Conservation (phyloP, 805 yeast species). For the Candida nanaspora region DNA sequence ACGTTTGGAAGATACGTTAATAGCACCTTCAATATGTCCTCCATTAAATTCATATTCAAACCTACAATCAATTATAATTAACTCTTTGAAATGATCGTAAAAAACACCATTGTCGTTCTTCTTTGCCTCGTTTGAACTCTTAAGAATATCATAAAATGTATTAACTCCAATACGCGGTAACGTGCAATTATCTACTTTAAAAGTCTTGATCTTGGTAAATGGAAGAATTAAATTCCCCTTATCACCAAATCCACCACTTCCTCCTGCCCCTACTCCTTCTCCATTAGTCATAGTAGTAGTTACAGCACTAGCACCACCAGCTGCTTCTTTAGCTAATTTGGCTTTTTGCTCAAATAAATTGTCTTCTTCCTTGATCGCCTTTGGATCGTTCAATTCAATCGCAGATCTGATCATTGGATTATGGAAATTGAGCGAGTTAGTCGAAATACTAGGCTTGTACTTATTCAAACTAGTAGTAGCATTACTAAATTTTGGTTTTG, state of each 20-base stretch:
- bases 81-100: slow-evolving; percentile 45
- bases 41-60: slow-evolving; percentile 89
- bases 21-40: slow-evolving; percentile 83
- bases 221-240: slow-evolving; percentile 15
- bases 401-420: too few relatives aligned
- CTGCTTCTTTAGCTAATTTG: too few relatives aligned
- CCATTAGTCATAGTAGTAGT: too few relatives aligned
- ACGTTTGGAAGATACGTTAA: slow-evolving; percentile 66
- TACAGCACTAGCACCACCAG: too few relatives aligned
- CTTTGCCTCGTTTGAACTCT: slow-evolving; percentile 28
- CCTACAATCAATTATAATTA: slow-evolving; percentile 75
- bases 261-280: not conserved
- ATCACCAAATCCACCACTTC: not conserved
- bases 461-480: too few relatives aligned
- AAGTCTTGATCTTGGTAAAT: slow-evolving; percentile 33
- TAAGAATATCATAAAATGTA: slow-evolving; percentile 48
- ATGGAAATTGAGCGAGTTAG: too few relatives aligned
- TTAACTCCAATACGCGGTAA: slow-evolving; percentile 60
- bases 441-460: too few relatives aligned
- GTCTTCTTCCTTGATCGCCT: too few relatives aligned
- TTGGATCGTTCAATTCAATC: too few relatives aligned
- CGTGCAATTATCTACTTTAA: slow-evolving; percentile 46
- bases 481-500: not conserved
- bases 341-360: too few relatives aligned
- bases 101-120: slow-evolving; percentile 26